These are phyloP conservation scores for Suhomyces canberraensis DNA, from an alignment of 805 yeast species.

Conservation along the genomic window DNA sequence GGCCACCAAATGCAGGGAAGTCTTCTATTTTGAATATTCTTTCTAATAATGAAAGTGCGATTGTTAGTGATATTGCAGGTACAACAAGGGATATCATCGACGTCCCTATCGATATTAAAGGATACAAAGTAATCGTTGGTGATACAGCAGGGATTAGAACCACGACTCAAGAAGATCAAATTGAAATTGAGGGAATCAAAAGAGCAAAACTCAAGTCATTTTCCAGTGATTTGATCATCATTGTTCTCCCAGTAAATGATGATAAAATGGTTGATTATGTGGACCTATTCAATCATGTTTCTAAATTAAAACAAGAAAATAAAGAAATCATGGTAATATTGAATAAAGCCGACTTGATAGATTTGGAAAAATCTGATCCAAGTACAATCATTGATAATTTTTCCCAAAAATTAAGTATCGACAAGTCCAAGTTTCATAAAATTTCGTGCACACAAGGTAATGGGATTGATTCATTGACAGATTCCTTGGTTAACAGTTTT, in stretches of 20 bases:
- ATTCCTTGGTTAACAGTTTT: slow-evolving; percentile 44
- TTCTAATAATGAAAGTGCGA: slow-evolving; percentile 78
- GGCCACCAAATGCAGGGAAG: slow-evolving; percentile 97
- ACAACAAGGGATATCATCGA: slow-evolving; percentile 90
- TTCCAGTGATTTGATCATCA: slow-evolving; percentile 65
- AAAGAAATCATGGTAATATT: slow-evolving; percentile 44
- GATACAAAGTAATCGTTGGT: slow-evolving; percentile 77
- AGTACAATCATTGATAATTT: not conserved
- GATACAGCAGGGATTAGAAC: slow-evolving; percentile 92
- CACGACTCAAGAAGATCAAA: slow-evolving; percentile 44
- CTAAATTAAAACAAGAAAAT: slow-evolving; percentile 22
- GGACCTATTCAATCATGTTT: slow-evolving; percentile 40
- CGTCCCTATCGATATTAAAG: slow-evolving; percentile 74
- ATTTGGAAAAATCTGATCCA: slow-evolving; percentile 30
- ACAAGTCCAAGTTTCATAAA: slow-evolving; percentile 14
- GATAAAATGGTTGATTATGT: slow-evolving; percentile 13
- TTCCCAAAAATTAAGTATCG: slow-evolving; percentile 12
- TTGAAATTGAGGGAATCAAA: slow-evolving; percentile 78
- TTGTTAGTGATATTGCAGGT: slow-evolving; percentile 89
- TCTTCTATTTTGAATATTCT: slow-evolving; percentile 79
- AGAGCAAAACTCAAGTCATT: slow-evolving; percentile 63
- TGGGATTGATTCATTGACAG: slow-evolving; percentile 54
- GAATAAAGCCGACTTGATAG: slow-evolving; percentile 63
- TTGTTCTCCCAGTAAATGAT: slow-evolving; percentile 53
- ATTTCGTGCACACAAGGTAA: slow-evolving; percentile 60